Evolutionary conservation across 192 early-diverging fungal genomes (phyloP), one percentile per base, ranked within the genome.

Genomic region (Podila horticola): DNA sequence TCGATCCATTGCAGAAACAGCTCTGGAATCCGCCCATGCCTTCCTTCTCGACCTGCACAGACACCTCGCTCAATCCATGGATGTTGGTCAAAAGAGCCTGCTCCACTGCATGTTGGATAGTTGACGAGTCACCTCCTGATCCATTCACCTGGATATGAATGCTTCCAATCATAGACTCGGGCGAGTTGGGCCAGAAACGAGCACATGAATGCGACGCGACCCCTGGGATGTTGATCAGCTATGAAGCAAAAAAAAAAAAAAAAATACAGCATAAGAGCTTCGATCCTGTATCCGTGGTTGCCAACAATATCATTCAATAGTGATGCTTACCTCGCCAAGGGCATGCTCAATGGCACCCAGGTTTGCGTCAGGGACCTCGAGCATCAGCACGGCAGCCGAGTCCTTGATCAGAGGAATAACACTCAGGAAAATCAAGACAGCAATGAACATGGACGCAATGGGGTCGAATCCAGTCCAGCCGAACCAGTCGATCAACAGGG

Each of bases 401-500:
- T 91, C 84, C 48, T 87, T 88, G 28, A 99, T 93, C 19, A 99
- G 85, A 1, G 97, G 96, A 61, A 95, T 90, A 6, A 95, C 93
- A 49, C 90, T 92, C 76, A 92, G 82, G 67, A 99, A 91, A 50
- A 96, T 99, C 30, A 99, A 84, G 8, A 91, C 74, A 0, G 95
- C 94, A 77, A 99, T 99, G 58, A 95, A 90, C 58, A 99, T 90
- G 17, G 97, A 99, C 31, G 95, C 95, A 49, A 97, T 89, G 0
- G 97, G 97, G 83, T 99, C 97, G 45, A 97, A 93, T 64, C 97
- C 97, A 15, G 94, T 93, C 97, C 97, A 99, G 1, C 93, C 95
- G 82, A 95, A 97, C 75, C 82, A 89, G 73, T 94, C 88, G 50
- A 99, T 96, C 38, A 97, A 83, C 26, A 99, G 71, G 0, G 95